Percentiles rank a stretch among this genome's conserved stretches.
These are phyloP conservation scores for Vitis hybrid DNA, from an alignment of 177 flowering plant genomes.

Conservation along the genomic window DNA sequence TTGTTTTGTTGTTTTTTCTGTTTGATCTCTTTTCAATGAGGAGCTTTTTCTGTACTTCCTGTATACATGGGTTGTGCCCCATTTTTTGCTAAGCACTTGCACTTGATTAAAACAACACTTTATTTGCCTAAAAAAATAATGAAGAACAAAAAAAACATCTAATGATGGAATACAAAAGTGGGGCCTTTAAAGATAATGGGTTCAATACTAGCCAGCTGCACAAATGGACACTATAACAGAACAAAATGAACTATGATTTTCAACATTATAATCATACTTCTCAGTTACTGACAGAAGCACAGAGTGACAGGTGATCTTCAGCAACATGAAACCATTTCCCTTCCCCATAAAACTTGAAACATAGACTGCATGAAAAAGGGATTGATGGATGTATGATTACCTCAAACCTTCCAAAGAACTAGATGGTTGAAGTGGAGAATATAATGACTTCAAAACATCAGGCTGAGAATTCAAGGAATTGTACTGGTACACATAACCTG, in stretches of 20 bases:
- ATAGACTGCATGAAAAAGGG: background rate
- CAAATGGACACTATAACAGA: background rate
- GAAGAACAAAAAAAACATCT: too few species aligned
- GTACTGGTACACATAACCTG: slow-evolving; percentile 89
- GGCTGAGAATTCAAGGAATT: slow-evolving; percentile 89
- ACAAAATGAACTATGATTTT: background rate
- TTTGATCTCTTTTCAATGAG: too few species aligned
- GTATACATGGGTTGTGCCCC: too few species aligned
- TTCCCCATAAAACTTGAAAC: background rate
- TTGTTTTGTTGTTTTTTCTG: too few species aligned
- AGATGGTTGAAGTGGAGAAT: slow-evolving; percentile 92
- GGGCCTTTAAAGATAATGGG: too few species aligned
- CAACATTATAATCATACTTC: background rate
- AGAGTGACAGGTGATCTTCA: background rate
- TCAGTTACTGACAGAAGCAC: background rate
- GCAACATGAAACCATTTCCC: background rate
- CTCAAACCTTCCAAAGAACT: slow-evolving; percentile 86
- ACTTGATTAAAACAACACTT: too few species aligned
- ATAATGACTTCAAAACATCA: slow-evolving; percentile 91
- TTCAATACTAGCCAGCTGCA: too few species aligned
- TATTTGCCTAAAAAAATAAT: too few species aligned
- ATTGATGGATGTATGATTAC: slow-evolving; percentile 27
- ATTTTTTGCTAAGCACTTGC: too few species aligned
- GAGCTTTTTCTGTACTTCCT: too few species aligned
- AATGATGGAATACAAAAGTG: too few species aligned